Evolutionary conservation across 2,329 filamentous ascomycete genomes (phyloP), one percentile per base, ranked within the genome.

Genomic region (Aureobasidium namibiae): DNA sequence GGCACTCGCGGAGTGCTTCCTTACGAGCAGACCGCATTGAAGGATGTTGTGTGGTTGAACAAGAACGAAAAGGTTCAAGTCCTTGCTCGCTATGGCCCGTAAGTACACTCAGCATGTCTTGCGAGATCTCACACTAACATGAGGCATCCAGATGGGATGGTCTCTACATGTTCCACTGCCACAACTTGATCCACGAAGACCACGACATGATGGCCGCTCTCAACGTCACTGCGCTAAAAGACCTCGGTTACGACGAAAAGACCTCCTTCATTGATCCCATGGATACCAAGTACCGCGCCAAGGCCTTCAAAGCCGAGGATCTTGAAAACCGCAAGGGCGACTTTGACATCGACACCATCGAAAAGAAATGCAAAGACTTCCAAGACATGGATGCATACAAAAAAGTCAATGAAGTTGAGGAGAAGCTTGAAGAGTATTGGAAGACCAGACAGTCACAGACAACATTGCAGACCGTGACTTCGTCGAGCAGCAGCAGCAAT

Each of bases 31-130:
- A 76, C 74, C 0, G 81, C 79, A 0, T 74, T 82, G 18, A 84
- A 84, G 67, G 82, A 85, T 63, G 78, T 83, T 1, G 80, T 83
- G 1, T 80, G 80, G 74, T 72, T 85, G 1, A 78, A 75, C 10
- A 69, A 68, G 0, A 75, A 76, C 18, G 81, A 84, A 69, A 76
- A 70, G 1, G 77, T 80, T 13, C 71, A 73, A 6, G 79, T 82
- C 0, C 73, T 80, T 41, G 80, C 79, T 1, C 72, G 76, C 64
- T 82, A 78, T 8, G 48, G 48, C 48, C 48, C 48, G 48, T 52
- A 39, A 52, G 48, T 16, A 14, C 18, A 6, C 11, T 23, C 5
- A 5, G 4, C 8, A n/a, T 24, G 36, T 16, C 16, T 36, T 2
- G 14, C 26, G 24, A 49, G 9, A n/a, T 21, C 31, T 24, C 16